A percentile compares a stretch with the other conserved stretches of the same genome.
These are phyloP conservation scores for Diplodia seriata DNA, from an alignment of 2,329 filamentous ascomycete species.

Conservation along the genomic window DNA sequence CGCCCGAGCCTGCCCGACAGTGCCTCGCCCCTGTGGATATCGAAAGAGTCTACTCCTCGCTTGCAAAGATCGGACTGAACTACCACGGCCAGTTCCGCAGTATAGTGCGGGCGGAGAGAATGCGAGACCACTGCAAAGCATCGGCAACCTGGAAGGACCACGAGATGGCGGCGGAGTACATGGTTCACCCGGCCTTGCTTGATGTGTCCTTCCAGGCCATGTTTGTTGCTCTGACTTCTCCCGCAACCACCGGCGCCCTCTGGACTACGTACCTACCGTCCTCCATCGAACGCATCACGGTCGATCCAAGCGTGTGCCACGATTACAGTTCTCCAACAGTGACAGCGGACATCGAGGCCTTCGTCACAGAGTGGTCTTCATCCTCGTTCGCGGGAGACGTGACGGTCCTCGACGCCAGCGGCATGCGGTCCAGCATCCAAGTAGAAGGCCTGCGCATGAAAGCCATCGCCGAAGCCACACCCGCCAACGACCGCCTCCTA, in stretches of 20 bases:
- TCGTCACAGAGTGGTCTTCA: not conserved
- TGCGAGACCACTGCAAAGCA: constrained; percentile 27
- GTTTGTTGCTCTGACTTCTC: constrained; percentile 42
- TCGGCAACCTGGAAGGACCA: not conserved
- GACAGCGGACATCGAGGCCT: not conserved
- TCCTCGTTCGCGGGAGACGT: constrained; percentile 1
- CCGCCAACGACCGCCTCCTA: constrained; percentile 1
- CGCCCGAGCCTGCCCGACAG: not conserved
- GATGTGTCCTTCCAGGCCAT: constrained; percentile 45
- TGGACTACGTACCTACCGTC: constrained; percentile 39
- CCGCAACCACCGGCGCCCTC: constrained; percentile 40
- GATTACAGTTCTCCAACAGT: not conserved
- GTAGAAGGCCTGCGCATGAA: not conserved
- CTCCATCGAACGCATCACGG: constrained; percentile 35
- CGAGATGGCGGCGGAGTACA: not conserved
- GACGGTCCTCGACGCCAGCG: not conserved
- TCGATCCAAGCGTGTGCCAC: constrained; percentile 35
- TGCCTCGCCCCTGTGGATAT: constrained; percentile 5
- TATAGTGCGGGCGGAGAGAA: constrained; percentile 31
- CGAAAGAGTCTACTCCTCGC: constrained; percentile 35
- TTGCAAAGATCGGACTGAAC: constrained; percentile 38
- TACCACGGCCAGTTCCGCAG: constrained; percentile 35
- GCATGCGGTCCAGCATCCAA: not conserved
- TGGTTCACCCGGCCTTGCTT: constrained; percentile 40
- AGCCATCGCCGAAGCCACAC: not conserved